A percentile compares a stretch with the other conserved stretches of the same genome.
These are phyloP conservation scores for Helicostylum pulchrum DNA, from an alignment of 192 early-diverging fungal species.

Conservation along the genomic window DNA sequence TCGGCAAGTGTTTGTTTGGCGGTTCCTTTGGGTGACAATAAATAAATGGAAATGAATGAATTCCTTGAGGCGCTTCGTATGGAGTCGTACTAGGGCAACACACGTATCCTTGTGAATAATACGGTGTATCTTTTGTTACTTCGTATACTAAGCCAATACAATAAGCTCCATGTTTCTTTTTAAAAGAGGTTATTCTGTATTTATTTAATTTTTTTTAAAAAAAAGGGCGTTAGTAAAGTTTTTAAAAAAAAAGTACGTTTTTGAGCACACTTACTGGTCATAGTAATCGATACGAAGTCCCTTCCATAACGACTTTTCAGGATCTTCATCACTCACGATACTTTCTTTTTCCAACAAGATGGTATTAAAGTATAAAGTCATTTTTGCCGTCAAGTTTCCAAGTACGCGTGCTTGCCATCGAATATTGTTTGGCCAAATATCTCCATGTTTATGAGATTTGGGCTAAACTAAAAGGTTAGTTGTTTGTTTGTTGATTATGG, in stretches of 20 bases:
- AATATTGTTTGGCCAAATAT: constrained; percentile 37
- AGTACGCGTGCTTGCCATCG: constrained; percentile 43
- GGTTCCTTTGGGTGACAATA: constrained; percentile 48
- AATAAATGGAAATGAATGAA: constrained; percentile 55
- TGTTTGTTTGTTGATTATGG: neutral
- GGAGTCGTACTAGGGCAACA: constrained; percentile 26
- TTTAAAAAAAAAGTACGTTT: neutral
- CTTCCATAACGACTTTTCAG: constrained; percentile 40
- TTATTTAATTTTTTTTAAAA: too few relatives aligned
- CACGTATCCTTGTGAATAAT: constrained; percentile 42
- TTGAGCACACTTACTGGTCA: constrained; percentile 37
- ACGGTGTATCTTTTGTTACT: constrained; percentile 36
- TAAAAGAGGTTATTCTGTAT: constrained; percentile 44
- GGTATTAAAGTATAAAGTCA: constrained; percentile 51
- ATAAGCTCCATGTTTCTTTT: constrained; percentile 40
- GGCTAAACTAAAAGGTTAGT: neutral
- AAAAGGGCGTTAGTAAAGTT: neutral
- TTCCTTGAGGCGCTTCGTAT: constrained; percentile 48
- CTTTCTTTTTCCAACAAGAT: constrained; percentile 46
- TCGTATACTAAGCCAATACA: constrained; percentile 49
- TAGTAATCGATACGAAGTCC: constrained; percentile 42
- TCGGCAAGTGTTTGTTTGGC: constrained; percentile 49
- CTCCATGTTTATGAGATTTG: constrained; percentile 33
- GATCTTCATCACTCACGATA: constrained; percentile 39
- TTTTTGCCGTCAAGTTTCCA: constrained; percentile 45